Evolutionary conservation across 83 land plant species (phyloP).

Genomic region (Picea mariana): DNA sequence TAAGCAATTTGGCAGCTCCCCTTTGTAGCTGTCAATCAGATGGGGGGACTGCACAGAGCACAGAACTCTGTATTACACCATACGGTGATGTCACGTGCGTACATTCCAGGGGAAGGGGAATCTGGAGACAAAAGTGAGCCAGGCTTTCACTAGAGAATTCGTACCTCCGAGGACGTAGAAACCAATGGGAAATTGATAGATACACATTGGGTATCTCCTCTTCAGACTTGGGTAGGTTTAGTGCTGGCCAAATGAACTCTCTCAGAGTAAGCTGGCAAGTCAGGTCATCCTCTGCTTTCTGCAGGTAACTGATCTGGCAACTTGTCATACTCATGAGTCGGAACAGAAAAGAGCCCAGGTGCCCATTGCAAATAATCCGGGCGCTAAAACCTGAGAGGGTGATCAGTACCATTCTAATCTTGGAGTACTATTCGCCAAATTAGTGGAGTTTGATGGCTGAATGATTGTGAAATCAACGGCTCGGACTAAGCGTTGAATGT

Average conservation of each 20-base stretch:
- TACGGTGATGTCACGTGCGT: slow-evolving; percentile 12
- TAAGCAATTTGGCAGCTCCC: no score
- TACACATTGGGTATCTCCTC: not conserved
- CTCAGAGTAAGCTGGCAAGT: not conserved
- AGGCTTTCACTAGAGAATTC: not conserved
- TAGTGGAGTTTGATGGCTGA: no score
- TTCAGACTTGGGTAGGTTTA: no score
- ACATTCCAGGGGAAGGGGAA: not conserved
- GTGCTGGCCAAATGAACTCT: not conserved
- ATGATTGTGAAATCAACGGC: no score
- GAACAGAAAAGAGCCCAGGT: no score
- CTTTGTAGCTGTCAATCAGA: not conserved
- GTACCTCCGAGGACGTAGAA: not conserved
- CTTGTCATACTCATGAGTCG: no score
- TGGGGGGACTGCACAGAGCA: slow-evolving; percentile 3
- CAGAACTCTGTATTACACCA: slow-evolving; percentile 5
- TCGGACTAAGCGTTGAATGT: no score
- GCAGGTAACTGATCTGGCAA: no score
- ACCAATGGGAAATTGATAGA: not conserved
- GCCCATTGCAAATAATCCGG: no score
- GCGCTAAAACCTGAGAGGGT: no score
- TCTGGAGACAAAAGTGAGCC: not conserved
- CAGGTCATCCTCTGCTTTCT: not conserved
- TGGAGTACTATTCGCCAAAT: no score
- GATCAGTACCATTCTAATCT: no score